phyloP scores from a whole-genome alignment of 2,329 filamentous ascomycete genomes.

The Penicillium sp. region DNA sequence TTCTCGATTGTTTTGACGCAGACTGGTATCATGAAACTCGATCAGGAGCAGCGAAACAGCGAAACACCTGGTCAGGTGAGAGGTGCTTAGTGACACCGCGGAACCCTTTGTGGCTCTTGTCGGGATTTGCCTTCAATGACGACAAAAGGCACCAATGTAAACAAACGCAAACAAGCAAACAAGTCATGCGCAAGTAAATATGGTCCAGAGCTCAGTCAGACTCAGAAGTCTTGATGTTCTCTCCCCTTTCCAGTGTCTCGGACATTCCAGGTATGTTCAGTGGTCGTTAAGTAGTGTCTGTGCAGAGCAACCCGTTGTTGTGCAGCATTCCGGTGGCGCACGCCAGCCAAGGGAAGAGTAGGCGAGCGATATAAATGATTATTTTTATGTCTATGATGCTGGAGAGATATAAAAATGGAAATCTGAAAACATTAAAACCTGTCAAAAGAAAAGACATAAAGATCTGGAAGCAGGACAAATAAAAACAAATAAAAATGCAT shows the following conservation, averaged over 20 bases:
- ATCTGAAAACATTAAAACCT: neutral
- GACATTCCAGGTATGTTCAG: neutral
- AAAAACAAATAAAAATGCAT: neutral
- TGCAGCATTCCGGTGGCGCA: neutral
- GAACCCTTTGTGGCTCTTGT: neutral
- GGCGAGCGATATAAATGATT: neutral
- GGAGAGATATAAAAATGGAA: neutral
- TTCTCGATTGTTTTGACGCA: neutral
- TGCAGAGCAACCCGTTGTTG: neutral
- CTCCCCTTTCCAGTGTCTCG: neutral
- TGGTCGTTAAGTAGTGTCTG: neutral
- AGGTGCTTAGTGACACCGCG: too few relatives aligned
- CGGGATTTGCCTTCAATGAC: neutral
- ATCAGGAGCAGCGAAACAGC: neutral
- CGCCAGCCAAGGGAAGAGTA: neutral
- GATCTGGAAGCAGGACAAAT: neutral
- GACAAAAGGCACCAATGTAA: neutral
- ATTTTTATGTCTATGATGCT: neutral
- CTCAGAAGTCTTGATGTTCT: neutral
- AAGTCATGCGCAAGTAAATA: slow-evolving; percentile 1
- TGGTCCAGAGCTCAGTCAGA: neutral
- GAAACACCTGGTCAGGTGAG: too few relatives aligned
- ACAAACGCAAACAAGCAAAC: neutral
- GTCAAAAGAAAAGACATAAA: neutral
- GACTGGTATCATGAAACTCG: neutral